These are phyloP conservation scores for Stagonosporopsis rhizophila DNA, from an alignment of 2,329 filamentous ascomycete genomes.

Conservation along the genomic window DNA sequence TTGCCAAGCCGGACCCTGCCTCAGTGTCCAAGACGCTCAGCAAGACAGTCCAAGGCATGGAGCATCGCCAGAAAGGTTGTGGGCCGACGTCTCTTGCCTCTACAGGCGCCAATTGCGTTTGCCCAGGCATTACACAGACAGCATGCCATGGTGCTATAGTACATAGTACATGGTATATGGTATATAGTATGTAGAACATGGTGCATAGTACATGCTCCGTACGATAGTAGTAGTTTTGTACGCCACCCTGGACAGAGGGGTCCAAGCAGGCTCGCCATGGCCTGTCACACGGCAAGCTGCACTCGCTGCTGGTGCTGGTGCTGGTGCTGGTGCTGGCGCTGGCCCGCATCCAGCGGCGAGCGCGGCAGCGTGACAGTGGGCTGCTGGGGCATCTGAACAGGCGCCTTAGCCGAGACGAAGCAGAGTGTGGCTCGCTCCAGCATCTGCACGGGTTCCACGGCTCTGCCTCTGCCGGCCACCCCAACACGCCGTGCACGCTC, in stretches of 20 bases:
- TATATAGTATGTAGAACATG: no score
- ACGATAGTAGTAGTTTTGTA: neutral
- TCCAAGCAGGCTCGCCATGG: neutral
- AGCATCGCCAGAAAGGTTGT: neutral
- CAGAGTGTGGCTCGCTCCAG: constrained; percentile 17
- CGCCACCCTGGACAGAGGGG: neutral
- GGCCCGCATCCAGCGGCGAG: constrained; percentile 18
- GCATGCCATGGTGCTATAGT: neutral
- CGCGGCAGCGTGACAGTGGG: constrained; percentile 18
- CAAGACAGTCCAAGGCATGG: neutral
- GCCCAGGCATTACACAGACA: neutral
- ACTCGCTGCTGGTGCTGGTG: neutral
- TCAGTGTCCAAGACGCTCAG: neutral
- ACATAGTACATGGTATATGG: no score
- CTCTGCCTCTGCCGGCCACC: constrained; percentile 1
- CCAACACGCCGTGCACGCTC: constrained; percentile 3
- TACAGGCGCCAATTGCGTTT: neutral
- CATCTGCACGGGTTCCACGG: constrained; percentile 16
- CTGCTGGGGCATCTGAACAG: constrained; percentile 13
- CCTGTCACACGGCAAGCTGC: constrained; percentile 17
- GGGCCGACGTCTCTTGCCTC: no score
- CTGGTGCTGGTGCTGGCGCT: no score
- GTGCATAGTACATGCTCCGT: no score
- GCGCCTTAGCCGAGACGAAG: constrained; percentile 19
- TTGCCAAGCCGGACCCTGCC: constrained; percentile 4